These are phyloP conservation scores for Scutellaria baicalensis DNA, from an alignment of 257 asterid species.

Conservation along the genomic window DNA sequence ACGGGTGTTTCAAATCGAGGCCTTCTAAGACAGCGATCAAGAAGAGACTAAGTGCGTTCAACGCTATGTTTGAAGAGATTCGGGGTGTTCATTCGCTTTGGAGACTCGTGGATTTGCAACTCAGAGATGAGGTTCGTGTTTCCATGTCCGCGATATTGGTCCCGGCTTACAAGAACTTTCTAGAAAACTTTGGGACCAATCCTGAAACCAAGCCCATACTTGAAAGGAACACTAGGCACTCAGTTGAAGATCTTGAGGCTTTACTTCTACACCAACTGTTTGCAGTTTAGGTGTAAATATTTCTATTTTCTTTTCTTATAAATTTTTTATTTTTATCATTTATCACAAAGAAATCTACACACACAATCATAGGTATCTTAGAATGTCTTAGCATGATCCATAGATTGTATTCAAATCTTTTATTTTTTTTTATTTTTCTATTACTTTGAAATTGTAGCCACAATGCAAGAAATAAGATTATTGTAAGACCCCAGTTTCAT, in stretches of 20 bases:
- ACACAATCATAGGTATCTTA: background rate
- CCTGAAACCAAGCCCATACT: conserved; percentile 1
- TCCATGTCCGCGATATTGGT: conserved; percentile 16
- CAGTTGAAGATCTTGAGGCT: conserved; percentile 23
- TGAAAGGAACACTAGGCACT: conserved; percentile 14
- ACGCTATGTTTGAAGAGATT: conserved; percentile 18
- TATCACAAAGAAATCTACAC: no score
- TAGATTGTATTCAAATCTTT: background rate
- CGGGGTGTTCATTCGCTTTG: background rate
- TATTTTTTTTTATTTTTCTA: background rate
- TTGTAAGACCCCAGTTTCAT: no score
- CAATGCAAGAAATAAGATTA: background rate
- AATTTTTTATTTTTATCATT: no score
- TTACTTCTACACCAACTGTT: conserved; percentile 20
- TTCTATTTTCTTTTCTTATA: no score
- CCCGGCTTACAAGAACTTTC: conserved; percentile 20
- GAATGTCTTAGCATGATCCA: background rate
- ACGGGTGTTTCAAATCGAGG: conserved; percentile 9
- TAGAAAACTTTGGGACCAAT: conserved; percentile 9
- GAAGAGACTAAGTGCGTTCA: conserved; percentile 24
- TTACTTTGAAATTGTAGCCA: background rate
- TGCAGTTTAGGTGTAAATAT: background rate
- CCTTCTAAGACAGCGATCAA: conserved; percentile 10
- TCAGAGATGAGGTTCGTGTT: conserved; percentile 20
- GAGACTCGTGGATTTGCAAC: conserved; percentile 22